Evolutionary conservation across 148 eudicot genomes (phyloP), one percentile per base, ranked within the genome.

Genomic region (Persicaria maculosa): DNA sequence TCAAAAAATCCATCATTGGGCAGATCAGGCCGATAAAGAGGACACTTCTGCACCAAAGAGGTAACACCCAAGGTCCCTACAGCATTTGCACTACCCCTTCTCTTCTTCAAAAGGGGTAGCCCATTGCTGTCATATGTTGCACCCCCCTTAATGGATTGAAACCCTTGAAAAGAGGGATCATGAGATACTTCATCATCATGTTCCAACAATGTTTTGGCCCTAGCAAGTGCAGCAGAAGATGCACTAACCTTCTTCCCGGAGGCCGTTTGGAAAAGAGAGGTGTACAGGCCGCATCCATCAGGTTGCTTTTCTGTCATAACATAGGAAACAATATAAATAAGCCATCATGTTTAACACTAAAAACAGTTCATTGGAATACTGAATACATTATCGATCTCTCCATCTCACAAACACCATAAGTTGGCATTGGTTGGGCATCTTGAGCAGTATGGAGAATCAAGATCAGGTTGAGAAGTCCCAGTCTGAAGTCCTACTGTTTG

Each of bases 181-280:
- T 79, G 80, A 69, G 53, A 4, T 79, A 71, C 73, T 75, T 83
- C 91, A 45, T 83, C 91, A 45, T 84, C 79, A 70, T 87, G 52
- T 72, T 93, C 93, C 76, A 92, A 80, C 79, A 92, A 86, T 64
- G 89, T 57, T 80, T 86, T 86, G 48, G 97, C 99, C 84, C 83
- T 87, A 47, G 72, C 74, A 68, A 95, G 81, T 72, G 97, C 97
- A 61, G 83, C 77, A 58, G 91, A 80, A 79, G 92, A 92, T 79
- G 92, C 79, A 45, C 81, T 84, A 72, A 95, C 97, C 45, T 68
- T 74, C 82, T 90, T 92, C 74, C 97, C 99, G 6, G 94, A 90
- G 45, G 88, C 99, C 47, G 99, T 92, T 82, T 90, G 92, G 83
- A 95, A 92, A 90, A 92, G 85, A 58, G 97, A 86, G 83, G 75